A percentile compares a stretch with the other conserved stretches of the same genome.
These are phyloP conservation scores for Neocucurbitaria cava DNA, from an alignment of 2,329 filamentous ascomycete genomes.

Conservation along the genomic window DNA sequence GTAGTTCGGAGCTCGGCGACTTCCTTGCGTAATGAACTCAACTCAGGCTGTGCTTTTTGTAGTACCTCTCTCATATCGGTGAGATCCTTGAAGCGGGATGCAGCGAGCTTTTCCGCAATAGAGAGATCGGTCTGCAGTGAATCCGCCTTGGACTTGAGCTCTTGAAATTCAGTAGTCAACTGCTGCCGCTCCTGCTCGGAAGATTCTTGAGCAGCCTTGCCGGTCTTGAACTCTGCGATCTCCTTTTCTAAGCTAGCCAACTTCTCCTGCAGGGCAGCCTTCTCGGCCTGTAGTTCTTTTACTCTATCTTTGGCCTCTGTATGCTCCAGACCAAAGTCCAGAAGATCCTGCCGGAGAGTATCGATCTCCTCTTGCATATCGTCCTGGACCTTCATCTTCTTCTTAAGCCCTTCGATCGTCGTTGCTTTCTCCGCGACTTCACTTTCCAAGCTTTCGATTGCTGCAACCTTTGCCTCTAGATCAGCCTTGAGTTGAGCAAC, in stretches of 20 bases:
- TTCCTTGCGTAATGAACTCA: constrained; percentile 79
- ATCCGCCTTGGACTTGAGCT: constrained; percentile 72
- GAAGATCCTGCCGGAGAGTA: constrained; percentile 77
- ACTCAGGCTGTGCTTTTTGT: constrained; percentile 84
- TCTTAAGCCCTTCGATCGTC: constrained; percentile 74
- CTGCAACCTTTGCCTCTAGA: constrained; percentile 43
- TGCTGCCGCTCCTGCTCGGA: constrained; percentile 62
- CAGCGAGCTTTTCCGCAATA: constrained; percentile 84
- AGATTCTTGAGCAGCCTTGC: constrained; percentile 55
- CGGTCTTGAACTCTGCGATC: constrained; percentile 63
- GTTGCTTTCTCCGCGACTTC: constrained; percentile 64
- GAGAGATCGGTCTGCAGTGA: constrained; percentile 82
- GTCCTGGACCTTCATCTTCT: constrained; percentile 77
- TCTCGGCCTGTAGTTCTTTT: constrained; percentile 74
- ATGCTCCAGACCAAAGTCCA: constrained; percentile 81
- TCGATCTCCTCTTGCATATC: constrained; percentile 86
- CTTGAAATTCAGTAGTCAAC: constrained; percentile 70
- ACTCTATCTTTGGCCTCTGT: constrained; percentile 80
- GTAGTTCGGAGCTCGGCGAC: constrained; percentile 74
- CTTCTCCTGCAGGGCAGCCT: constrained; percentile 67
- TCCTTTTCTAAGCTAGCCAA: constrained; percentile 76
- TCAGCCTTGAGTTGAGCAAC: constrained; percentile 42
- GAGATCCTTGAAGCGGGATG: constrained; percentile 86
- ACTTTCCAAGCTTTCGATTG: constrained; percentile 41
- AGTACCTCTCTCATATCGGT: constrained; percentile 79